These are phyloP conservation scores for Crucibulum laeve DNA, from an alignment of 768 basidiomycete genomes.

Conservation along the genomic window DNA sequence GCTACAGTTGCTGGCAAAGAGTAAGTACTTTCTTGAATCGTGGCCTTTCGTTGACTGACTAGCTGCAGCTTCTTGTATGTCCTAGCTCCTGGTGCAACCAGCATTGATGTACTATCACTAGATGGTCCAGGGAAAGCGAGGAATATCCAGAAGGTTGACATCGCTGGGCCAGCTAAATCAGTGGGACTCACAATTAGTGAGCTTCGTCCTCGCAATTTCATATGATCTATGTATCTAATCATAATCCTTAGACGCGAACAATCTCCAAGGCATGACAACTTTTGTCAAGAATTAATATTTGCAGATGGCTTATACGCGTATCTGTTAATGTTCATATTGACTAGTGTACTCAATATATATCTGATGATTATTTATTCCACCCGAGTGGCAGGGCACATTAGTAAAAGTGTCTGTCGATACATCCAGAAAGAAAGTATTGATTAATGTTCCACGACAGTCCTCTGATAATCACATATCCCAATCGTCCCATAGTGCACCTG, in stretches of 20 bases:
- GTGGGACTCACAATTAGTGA: slow-evolving; percentile 29
- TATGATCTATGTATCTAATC: not conserved
- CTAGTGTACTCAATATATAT: too few relatives aligned
- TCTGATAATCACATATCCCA: slow-evolving; percentile 55
- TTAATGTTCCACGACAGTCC: not conserved
- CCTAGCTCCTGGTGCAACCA: slow-evolving; percentile 20
- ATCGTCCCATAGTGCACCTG: slow-evolving; percentile 57
- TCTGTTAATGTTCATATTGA: too few relatives aligned
- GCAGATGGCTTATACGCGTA: too few relatives aligned
- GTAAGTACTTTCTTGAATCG: slow-evolving; percentile 15
- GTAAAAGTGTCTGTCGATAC: not conserved
- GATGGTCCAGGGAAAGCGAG: slow-evolving; percentile 20
- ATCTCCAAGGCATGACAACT: slow-evolving; percentile 32
- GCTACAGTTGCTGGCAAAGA: slow-evolving; percentile 32
- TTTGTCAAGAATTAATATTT: slow-evolving; percentile 17
- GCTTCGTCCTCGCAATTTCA: slow-evolving; percentile 9
- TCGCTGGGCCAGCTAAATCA: slow-evolving; percentile 10
- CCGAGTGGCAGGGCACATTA: not conserved
- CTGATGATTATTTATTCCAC: too few relatives aligned
- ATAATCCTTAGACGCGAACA: slow-evolving; percentile 18
- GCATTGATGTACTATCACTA: slow-evolving; percentile 20
- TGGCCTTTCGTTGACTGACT: not conserved
- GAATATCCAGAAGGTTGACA: slow-evolving; percentile 19
- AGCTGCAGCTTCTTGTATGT: slow-evolving; percentile 21
- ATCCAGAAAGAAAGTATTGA: not conserved